phyloP scores from a whole-genome alignment of 371 early-diverging fungal species.

The Mucor plumbeus region DNA sequence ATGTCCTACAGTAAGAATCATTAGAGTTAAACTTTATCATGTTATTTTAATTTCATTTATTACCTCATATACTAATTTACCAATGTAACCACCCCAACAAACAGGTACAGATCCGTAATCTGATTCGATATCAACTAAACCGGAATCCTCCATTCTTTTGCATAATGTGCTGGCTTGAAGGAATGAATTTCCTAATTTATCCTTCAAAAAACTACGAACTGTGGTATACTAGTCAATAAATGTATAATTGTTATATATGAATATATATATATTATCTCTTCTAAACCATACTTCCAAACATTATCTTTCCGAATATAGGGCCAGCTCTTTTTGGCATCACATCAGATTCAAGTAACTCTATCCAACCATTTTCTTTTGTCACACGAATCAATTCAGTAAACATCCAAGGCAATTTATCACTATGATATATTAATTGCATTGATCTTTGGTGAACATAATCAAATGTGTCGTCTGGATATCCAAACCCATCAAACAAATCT shows the following conservation, averaged over 20 bases:
- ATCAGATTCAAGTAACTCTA: slow-evolving; percentile 41
- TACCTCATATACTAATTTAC: slow-evolving; percentile 50
- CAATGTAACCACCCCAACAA: slow-evolving; percentile 52
- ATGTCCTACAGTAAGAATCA: slow-evolving; percentile 17
- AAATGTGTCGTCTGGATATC: slow-evolving; percentile 29
- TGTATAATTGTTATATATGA: not conserved
- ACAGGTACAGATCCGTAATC: slow-evolving; percentile 47
- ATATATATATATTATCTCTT: not conserved
- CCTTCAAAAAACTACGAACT: slow-evolving; percentile 7
- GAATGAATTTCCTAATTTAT: slow-evolving; percentile 17
- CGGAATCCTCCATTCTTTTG: slow-evolving; percentile 28
- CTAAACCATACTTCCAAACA: slow-evolving; percentile 10
- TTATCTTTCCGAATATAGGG: slow-evolving; percentile 20
- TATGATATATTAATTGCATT: slow-evolving; percentile 31
- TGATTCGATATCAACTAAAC: slow-evolving; percentile 32
- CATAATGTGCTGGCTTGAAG: slow-evolving; percentile 24
- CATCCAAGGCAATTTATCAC: slow-evolving; percentile 29
- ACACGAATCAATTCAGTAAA: slow-evolving; percentile 34
- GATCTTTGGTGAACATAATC: slow-evolving; percentile 45
- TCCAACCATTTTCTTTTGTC: slow-evolving; percentile 42
- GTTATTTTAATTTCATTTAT: no score
- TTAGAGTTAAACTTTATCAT: not conserved
- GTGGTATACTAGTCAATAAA: not conserved
- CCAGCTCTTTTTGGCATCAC: slow-evolving; percentile 23
- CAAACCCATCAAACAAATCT: slow-evolving; percentile 29